Percentiles rank a stretch among this genome's conserved stretches.
Evolutionary conservation across 2,329 filamentous ascomycete genomes (phyloP).

Genomic region (Trichophyton schoenleinii): DNA sequence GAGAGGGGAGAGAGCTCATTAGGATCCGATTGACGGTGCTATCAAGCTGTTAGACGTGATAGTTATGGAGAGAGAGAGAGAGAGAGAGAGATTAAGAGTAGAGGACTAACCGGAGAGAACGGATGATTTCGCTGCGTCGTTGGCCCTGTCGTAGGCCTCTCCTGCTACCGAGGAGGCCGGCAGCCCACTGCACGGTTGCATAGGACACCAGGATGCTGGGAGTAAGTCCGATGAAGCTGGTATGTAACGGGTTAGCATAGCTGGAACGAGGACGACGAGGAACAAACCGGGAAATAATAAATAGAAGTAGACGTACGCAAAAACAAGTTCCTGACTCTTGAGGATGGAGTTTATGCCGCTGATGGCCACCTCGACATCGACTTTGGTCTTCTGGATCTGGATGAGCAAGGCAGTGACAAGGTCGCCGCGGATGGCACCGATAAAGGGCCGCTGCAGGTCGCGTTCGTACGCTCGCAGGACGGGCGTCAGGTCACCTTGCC

Average conservation of each 20-base stretch:
- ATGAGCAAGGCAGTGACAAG: conserved; percentile 83
- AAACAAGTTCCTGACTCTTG: conserved; percentile 92
- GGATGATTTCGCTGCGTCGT: conserved; percentile 57
- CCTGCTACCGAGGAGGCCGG: conserved; percentile 55
- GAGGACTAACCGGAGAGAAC: conserved; percentile 52
- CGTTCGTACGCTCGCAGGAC: conserved; percentile 84
- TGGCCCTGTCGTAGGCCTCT: conserved; percentile 53
- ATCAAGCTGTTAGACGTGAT: background rate
- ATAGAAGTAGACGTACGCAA: conserved; percentile 41
- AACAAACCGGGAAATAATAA: background rate
- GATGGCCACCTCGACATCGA: conserved; percentile 92
- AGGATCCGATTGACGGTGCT: conserved; percentile 75
- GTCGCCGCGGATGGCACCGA: conserved; percentile 73
- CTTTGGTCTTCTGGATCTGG: conserved; percentile 97
- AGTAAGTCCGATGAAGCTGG: conserved; percentile 78
- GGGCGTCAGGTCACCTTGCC: conserved; percentile 84
- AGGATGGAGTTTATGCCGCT: conserved; percentile 87
- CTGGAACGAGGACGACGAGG: background rate
- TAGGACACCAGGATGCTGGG: conserved; percentile 82
- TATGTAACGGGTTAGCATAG: conserved; percentile 4
- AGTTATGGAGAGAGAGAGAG: background rate
- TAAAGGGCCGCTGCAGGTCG: conserved; percentile 69
- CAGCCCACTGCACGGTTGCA: conserved; percentile 59
- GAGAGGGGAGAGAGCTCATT: conserved; percentile 53
- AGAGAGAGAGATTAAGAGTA: background rate